A percentile compares a stretch with the other conserved stretches of the same genome.
These are phyloP conservation scores for Trichoderma gamsii DNA, from an alignment of 495 filamentous ascomycete genomes.

Conservation along the genomic window DNA sequence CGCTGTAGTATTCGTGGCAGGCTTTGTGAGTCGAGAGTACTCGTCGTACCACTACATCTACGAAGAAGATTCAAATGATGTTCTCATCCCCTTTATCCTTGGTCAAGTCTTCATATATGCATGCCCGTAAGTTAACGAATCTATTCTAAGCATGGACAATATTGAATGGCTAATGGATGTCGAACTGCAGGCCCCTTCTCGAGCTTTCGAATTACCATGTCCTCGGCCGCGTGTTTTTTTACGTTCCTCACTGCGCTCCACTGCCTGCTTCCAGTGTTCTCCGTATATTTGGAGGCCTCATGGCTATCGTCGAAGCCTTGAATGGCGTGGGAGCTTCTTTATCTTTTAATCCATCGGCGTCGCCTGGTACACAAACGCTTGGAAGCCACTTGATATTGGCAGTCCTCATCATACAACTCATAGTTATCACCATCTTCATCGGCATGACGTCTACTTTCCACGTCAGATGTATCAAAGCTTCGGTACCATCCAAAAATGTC, in stretches of 20 bases:
- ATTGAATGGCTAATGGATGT: background rate
- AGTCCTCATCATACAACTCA: slow-evolving; percentile 60
- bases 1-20: slow-evolving; percentile 43
- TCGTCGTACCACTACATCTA: slow-evolving; percentile 51
- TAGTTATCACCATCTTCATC: slow-evolving; percentile 57
- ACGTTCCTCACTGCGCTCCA: slow-evolving; percentile 69
- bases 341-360: slow-evolving; percentile 48
- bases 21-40: slow-evolving; percentile 53
- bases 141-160: background rate
- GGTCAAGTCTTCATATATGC: slow-evolving; percentile 44
- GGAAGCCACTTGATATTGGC: slow-evolving; percentile 60
- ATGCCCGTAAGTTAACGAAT: slow-evolving; percentile 51
- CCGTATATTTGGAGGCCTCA: slow-evolving; percentile 65
- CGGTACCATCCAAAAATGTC: slow-evolving; percentile 51
- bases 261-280: slow-evolving; percentile 73
- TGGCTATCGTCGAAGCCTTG: slow-evolving; percentile 55
- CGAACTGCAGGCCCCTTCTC: slow-evolving; percentile 54
- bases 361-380: slow-evolving; percentile 38
- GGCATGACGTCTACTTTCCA: slow-evolving; percentile 55
- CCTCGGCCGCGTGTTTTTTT: slow-evolving; percentile 70
- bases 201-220: slow-evolving; percentile 71
- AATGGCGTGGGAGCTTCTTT: slow-evolving; percentile 63
- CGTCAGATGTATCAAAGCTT: slow-evolving; percentile 46
- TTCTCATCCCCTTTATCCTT: slow-evolving; percentile 56
- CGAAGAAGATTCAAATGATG: slow-evolving; percentile 32